These are phyloP conservation scores for Ambrosia trifida DNA, from an alignment of 129 eudicot species.

Conservation along the genomic window DNA sequence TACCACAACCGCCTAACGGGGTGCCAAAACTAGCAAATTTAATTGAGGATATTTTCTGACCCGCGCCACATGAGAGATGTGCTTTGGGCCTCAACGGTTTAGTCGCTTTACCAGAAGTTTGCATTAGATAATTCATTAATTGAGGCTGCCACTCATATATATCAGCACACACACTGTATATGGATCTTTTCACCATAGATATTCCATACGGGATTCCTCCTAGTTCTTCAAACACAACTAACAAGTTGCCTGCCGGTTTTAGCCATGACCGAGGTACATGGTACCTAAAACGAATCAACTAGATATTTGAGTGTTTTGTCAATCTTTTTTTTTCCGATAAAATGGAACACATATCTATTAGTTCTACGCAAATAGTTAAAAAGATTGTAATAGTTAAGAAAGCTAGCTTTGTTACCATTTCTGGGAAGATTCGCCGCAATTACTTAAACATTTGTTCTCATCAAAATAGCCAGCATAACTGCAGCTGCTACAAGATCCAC, in stretches of 20 bases:
- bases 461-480: constrained; percentile 79
- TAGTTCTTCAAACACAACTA: constrained; percentile 92
- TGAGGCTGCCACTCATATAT: constrained; percentile 94
- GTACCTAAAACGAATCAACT: constrained; percentile 56
- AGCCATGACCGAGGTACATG: constrained; percentile 97
- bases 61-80: constrained; percentile 82
- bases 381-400: background rate
- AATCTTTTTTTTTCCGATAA: too few relatives aligned
- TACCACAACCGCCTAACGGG: constrained; percentile 89
- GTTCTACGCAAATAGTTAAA: background rate
- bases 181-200: constrained; percentile 66
- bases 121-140: constrained; percentile 69
- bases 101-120: constrained; percentile 70
- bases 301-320: too few relatives aligned
- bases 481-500: constrained; percentile 74
- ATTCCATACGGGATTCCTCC: constrained; percentile 87
- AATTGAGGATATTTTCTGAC: constrained; percentile 83
- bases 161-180: constrained; percentile 86
- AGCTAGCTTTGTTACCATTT: constrained; percentile 61
- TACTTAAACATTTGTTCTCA: constrained; percentile 83
- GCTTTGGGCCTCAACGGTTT: constrained; percentile 92
- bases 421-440: constrained; percentile 96
- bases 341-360: too few relatives aligned
- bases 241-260: constrained; percentile 72
- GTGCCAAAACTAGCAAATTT: constrained; percentile 99